Evolutionary conservation across 108 stramenopile genomes (phyloP), one percentile per base, ranked within the genome.

Genomic region (Fistulifera pelliculosa): DNA sequence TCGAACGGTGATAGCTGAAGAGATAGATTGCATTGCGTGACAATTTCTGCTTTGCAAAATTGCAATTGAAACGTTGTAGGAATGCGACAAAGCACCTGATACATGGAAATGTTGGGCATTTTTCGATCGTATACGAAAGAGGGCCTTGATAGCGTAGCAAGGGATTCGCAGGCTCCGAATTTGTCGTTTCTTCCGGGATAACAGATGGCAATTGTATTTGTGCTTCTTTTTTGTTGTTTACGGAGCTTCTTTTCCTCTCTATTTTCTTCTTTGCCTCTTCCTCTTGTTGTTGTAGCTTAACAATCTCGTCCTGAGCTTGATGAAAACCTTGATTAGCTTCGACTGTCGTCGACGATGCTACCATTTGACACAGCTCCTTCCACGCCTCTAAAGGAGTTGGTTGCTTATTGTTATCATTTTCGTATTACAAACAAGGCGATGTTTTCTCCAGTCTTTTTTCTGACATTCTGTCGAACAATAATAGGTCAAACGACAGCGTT

Each of bases 401-500:
- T 51, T 28, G 47, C 47, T 21, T 26, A n/a, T n/a, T n/a, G n/a
- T n/a, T n/a, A n/a, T n/a, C n/a, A n/a, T n/a, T n/a, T n/a, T n/a
- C 16, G 19, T 47, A 1, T 47, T 5, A 26, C 51, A 50, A 17
- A 27, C 17, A 2, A 18, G 59, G 21, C 65, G 53, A 38, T 55
- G 51, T 7, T 66, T 40, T 4, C 22, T 70, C 66, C 70, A 70
- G 27, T 75, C 58, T 23, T 14, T 45, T 31, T 62, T 50, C 47
- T 75, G 74, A 44, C 74, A 75, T 16, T 63, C 47, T 16, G 64
- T 52, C 12, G 69, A 70, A 26, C 74, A 75, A 59, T 75, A 75
- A 25, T 56, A 60, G n/a, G 53, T 53, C 4, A 17, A 41, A 3
- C 49, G 41, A 54, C 74, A 75, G 11, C 44, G 44, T 11, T 45